Percentiles rank a stretch among this genome's conserved stretches.
phyloP scores from a whole-genome alignment of 768 basidiomycete genomes.

The Russula sp. region DNA sequence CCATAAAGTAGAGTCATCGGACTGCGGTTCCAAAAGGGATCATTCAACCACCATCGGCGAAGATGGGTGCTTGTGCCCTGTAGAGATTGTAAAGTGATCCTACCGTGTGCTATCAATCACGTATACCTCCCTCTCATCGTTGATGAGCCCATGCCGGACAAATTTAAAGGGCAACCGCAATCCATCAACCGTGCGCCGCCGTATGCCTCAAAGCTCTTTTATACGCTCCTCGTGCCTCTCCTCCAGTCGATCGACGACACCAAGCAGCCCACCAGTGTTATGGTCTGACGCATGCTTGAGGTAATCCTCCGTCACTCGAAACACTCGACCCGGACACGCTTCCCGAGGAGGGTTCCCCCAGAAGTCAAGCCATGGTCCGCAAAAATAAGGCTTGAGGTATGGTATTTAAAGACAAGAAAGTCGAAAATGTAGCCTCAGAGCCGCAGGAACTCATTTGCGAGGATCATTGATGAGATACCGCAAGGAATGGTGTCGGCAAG shows the following conservation, averaged over 20 bases:
- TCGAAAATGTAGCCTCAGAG: no score
- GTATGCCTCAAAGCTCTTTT: constrained; percentile 71
- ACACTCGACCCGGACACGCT: constrained; percentile 43
- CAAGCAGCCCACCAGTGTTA: constrained; percentile 33
- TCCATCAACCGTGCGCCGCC: constrained; percentile 63
- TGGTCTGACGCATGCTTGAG: constrained; percentile 38
- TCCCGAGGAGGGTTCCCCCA: constrained; percentile 36
- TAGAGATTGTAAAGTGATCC: constrained; percentile 58
- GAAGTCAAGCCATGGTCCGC: constrained; percentile 52
- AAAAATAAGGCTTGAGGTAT: constrained; percentile 74
- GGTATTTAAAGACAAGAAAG: constrained; percentile 69
- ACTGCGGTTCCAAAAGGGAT: constrained; percentile 51
- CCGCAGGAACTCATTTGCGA: no score
- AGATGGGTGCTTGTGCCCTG: constrained; percentile 27
- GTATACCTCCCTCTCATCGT: constrained; percentile 66
- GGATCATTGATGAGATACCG: no score
- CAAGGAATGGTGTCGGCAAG: no score
- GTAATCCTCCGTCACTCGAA: constrained; percentile 48
- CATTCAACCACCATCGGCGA: constrained; percentile 23
- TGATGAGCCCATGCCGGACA: constrained; percentile 78
- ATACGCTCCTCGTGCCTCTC: constrained; percentile 55
- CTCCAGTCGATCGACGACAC: constrained; percentile 55
- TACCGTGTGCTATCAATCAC: constrained; percentile 43
- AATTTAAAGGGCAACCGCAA: constrained; percentile 89
- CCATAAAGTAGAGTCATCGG: constrained; percentile 96